These are phyloP conservation scores for Leucogyrophana mollusca DNA, from an alignment of 768 basidiomycete genomes.

Conservation along the genomic window DNA sequence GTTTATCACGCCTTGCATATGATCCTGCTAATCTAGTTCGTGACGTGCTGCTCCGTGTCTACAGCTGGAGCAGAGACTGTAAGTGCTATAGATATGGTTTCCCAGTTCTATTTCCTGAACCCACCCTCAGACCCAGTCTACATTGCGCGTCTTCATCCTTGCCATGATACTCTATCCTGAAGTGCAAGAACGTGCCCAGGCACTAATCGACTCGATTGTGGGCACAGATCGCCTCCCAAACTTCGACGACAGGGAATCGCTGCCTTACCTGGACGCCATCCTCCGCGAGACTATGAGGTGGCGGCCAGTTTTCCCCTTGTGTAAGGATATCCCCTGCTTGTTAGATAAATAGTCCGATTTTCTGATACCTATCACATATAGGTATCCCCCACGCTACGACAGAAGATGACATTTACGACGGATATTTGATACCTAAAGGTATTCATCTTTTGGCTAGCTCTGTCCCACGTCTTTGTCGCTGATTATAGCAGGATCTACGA, in stretches of 20 bases:
- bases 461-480: no score
- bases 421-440: conserved; percentile 23
- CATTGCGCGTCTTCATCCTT: conserved; percentile 17
- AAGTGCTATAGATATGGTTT: not conserved
- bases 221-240: conserved; percentile 17
- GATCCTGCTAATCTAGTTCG: not conserved
- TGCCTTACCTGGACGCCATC: conserved; percentile 24
- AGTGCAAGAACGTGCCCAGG: conserved; percentile 19
- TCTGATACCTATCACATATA: conserved; percentile 9
- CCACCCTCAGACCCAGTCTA: not conserved
- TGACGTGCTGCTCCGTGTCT: conserved; percentile 3
- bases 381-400: conserved; percentile 22
- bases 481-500: conserved; percentile 19
- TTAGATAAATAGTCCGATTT: not conserved
- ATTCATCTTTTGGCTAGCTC: not conserved
- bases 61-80: conserved; percentile 27
- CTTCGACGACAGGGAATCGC: conserved; percentile 19
- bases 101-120: no score
- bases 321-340: conserved; percentile 10
- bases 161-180: conserved; percentile 27
- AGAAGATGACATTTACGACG: conserved; percentile 21
- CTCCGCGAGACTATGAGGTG: conserved; percentile 21
- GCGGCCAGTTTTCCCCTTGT: conserved; percentile 18
- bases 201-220: conserved; percentile 20
- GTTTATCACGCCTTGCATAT: not conserved